Evolutionary conservation across 257 asterid species (phyloP).

Genomic region (Przewalskia tangutica): DNA sequence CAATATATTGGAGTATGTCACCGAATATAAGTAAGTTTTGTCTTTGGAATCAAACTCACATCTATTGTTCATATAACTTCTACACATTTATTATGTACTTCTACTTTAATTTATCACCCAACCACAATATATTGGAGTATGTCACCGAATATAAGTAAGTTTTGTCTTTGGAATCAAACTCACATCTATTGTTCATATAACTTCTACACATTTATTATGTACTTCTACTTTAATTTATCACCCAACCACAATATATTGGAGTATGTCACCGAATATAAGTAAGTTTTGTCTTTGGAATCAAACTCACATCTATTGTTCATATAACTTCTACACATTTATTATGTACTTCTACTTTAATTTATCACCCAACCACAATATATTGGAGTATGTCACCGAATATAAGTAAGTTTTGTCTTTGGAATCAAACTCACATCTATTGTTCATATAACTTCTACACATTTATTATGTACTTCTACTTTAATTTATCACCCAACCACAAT

Average conservation of each 20-base stretch:
- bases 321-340: neutral
- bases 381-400: neutral
- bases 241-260: neutral
- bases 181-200: neutral
- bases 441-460: no score
- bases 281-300: neutral
- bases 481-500: no score
- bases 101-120: neutral
- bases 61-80: neutral
- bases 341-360: neutral
- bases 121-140: neutral
- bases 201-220: neutral
- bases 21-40: neutral
- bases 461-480: no score
- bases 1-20: neutral
- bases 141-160: rapidly evolving
- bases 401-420: neutral
- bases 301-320: neutral
- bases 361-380: neutral
- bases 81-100: neutral
- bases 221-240: neutral
- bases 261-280: rapidly evolving
- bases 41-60: neutral
- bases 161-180: neutral
- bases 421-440: no score